Evolutionary conservation across 1,284 basidiomycete genomes (phyloP).

Genomic region (Leccinum subfulvum): DNA sequence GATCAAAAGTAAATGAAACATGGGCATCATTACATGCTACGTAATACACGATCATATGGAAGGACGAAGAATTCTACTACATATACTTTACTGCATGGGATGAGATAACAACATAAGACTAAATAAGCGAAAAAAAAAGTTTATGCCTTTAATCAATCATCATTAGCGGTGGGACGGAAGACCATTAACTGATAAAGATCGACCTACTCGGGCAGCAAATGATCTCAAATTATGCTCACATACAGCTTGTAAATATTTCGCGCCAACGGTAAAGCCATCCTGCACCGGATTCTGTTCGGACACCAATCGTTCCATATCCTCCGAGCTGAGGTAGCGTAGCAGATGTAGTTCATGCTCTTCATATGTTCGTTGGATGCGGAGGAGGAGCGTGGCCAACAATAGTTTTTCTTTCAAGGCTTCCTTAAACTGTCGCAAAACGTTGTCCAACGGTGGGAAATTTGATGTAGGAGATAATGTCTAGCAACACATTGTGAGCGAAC

Average conservation of each 20-base stretch:
- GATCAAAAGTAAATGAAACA: background rate
- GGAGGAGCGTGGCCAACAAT: background rate
- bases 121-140: background rate
- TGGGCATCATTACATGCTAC: background rate
- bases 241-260: background rate
- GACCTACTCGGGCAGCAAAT: background rate
- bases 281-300: background rate
- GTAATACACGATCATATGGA: background rate
- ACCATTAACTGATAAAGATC: background rate
- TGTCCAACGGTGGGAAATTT: background rate
- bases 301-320: background rate
- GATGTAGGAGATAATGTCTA: background rate
- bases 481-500: background rate
- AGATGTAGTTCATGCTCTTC: background rate
- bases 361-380: background rate
- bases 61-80: background rate
- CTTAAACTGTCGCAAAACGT: background rate
- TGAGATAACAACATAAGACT: background rate
- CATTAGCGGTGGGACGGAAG: background rate
- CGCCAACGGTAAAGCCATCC: background rate
- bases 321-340: background rate
- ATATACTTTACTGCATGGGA: background rate
- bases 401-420: background rate
- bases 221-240: background rate
- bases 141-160: background rate